phyloP scores from a whole-genome alignment of 2,329 filamentous ascomycete species.

The Ceratocystis huliohia region DNA sequence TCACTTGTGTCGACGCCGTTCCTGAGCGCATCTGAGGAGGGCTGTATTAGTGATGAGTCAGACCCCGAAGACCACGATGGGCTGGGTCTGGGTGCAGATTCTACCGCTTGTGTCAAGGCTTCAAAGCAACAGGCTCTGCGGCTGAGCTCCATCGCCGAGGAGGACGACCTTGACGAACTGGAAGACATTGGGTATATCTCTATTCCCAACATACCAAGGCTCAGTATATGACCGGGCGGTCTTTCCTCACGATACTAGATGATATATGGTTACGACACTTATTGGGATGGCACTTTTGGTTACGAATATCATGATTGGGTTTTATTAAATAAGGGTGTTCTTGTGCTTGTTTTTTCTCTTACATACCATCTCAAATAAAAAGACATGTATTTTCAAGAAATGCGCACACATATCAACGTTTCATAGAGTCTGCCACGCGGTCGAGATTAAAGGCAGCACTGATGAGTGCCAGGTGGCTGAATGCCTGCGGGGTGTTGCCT shows the following conservation, averaged over 20 bases:
- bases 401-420: not conserved
- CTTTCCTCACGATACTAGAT: not conserved
- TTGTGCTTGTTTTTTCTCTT: not conserved
- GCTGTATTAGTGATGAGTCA: constrained; percentile 8
- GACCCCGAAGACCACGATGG: constrained; percentile 14
- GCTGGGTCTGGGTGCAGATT: not conserved
- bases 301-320: constrained; percentile 14
- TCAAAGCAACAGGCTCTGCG: not conserved
- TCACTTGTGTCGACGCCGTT: not conserved
- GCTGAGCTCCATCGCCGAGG: constrained; percentile 11
- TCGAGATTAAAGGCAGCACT: constrained; percentile 67
- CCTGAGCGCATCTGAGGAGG: not conserved
- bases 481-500: constrained; percentile 68
- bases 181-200: constrained; percentile 20
- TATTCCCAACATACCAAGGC: not conserved
- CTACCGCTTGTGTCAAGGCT: constrained; percentile 6
- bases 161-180: constrained; percentile 12
- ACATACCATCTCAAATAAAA: not conserved
- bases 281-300: not conserved
- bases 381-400: not conserved
- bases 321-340: not conserved
- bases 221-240: not conserved
- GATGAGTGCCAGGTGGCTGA: constrained; percentile 62
- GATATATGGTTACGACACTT: not conserved
- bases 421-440: constrained; percentile 30